phyloP scores from a whole-genome alignment of 1,284 basidiomycete species.

The Hypsizygus ulmarius region DNA sequence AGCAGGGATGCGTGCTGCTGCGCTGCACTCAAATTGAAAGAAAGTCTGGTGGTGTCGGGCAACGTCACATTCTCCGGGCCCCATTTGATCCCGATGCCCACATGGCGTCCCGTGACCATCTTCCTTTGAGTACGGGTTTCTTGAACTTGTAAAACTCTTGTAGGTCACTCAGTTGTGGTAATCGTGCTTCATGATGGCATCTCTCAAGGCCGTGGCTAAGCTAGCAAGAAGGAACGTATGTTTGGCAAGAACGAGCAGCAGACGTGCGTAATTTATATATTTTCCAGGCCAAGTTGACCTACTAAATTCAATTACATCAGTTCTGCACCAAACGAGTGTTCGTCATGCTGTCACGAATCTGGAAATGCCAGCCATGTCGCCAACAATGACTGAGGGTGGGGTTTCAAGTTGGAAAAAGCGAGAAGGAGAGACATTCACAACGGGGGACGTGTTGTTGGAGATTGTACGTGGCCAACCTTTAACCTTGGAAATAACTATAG shows the following conservation, averaged over 20 bases:
- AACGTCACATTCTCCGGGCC: constrained; percentile 11
- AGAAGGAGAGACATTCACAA: constrained; percentile 81
- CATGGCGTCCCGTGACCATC: constrained; percentile 12
- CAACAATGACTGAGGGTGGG: constrained; percentile 98
- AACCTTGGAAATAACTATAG: constrained; percentile 1
- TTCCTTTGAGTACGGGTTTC: not conserved
- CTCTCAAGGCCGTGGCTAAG: constrained; percentile 20
- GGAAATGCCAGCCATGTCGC: constrained; percentile 95
- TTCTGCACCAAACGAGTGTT: constrained; percentile 52
- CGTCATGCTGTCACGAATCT: constrained; percentile 69
- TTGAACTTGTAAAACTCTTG: constrained; percentile 8
- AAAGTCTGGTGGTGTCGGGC: constrained; percentile 7
- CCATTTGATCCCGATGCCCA: constrained; percentile 9
- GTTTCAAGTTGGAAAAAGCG: constrained; percentile 92
- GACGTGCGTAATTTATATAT: constrained; percentile 17
- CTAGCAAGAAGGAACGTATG: constrained; percentile 11
- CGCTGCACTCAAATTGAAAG: constrained; percentile 1
- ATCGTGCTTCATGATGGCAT: constrained; percentile 23
- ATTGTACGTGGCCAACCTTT: constrained; percentile 60
- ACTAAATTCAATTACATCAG: constrained; percentile 33
- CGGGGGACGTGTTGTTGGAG: constrained; percentile 92
- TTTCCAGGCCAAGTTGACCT: not conserved
- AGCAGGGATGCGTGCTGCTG: constrained; percentile 5
- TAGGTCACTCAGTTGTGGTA: not conserved
- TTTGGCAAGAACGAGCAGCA: constrained; percentile 12